Base-by-base conservation (phyloP, 495 filamentous ascomycete genomes). In the Penicillium cosmopolitanum region DNA sequence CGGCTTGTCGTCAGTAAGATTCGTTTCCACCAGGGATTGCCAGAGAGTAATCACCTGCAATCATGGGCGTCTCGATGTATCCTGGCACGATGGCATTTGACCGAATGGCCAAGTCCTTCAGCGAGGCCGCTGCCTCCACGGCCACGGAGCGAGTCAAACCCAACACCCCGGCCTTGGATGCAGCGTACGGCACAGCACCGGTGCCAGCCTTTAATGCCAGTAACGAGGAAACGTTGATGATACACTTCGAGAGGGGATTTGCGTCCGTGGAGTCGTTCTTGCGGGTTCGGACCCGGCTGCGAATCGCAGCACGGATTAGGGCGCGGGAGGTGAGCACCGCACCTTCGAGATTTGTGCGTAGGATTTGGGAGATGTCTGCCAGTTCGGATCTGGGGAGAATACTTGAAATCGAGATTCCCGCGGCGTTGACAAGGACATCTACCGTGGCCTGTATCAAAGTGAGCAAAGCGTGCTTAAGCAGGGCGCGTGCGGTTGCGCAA, bases 61-160 rank as follows among this genome's bases (percentile, higher is more conserved):
- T 89, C 91, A 96, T 93, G 5, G 84, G 80, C 6, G 91, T 93
- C 23, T 86, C 77, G 57, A 95, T 88, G 74, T 92, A 96, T 13
- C 92, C 92, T 2, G 92, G 92, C n/a, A 92, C 68, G 56, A 96
- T 86, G 5, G 85, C 88, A 73, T 96, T 96, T 31, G 89, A 89
- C 16, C 92, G 78, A 50, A 94, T 80, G 10, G 81, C 76, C 31
- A 74, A 70, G 44, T 69, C 63, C 10, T 63, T 66, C 47, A 78
- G 53, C 7, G 74, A 73, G 5, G 59, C 57, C 2, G 71, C 69
- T 3, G 85, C 72, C 62, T 95, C 91, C 19, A 77, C 79, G 12
- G 89, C 84, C 5, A 95, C 66, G 15, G 90, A 83, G 28, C 88
- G 78, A 0, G 91, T 94, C 35, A 96, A 72, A 75, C 90, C 91